Evolutionary conservation across 2,329 filamentous ascomycete species (phyloP).

Genomic region (Calycina herbarum): DNA sequence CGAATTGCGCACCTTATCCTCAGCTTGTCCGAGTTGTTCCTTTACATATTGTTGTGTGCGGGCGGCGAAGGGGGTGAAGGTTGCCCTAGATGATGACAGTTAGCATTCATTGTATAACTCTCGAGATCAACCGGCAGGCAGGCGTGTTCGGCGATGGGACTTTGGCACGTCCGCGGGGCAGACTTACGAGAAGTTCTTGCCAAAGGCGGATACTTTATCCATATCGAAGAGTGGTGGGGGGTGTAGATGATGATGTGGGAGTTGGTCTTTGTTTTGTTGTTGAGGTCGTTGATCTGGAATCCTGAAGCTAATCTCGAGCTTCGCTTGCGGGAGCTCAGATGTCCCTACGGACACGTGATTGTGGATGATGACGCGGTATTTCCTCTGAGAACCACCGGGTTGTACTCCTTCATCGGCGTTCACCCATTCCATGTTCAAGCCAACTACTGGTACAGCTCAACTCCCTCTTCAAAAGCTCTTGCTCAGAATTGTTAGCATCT

Average conservation of each 20-base stretch:
- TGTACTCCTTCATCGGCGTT: too few species aligned
- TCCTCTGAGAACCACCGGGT: too few species aligned
- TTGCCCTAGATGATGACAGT: slow-evolving; percentile 65
- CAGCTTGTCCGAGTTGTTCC: slow-evolving; percentile 91
- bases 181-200: slow-evolving; percentile 67
- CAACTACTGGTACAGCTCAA: too few species aligned
- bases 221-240: slow-evolving; percentile 43
- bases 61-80: slow-evolving; percentile 88
- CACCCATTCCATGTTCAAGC: too few species aligned
- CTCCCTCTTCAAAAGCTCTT: too few species aligned
- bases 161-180: slow-evolving; percentile 12
- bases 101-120: slow-evolving; percentile 36
- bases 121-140: slow-evolving; percentile 24
- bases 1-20: slow-evolving; percentile 71
- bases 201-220: slow-evolving; percentile 70
- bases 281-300: slow-evolving; percentile 1
- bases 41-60: slow-evolving; percentile 97
- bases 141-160: slow-evolving; percentile 19
- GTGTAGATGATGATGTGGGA: slow-evolving; percentile 18
- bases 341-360: too few species aligned
- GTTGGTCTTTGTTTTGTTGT: slow-evolving; percentile 6
- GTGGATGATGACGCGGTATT: too few species aligned
- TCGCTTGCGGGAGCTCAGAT: too few species aligned
- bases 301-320: not conserved
- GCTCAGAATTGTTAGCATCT: too few species aligned